Evolutionary conservation across 1,284 basidiomycete species (phyloP), one percentile per base, ranked within the genome.

Genomic region (Rhodotorula sp.): DNA sequence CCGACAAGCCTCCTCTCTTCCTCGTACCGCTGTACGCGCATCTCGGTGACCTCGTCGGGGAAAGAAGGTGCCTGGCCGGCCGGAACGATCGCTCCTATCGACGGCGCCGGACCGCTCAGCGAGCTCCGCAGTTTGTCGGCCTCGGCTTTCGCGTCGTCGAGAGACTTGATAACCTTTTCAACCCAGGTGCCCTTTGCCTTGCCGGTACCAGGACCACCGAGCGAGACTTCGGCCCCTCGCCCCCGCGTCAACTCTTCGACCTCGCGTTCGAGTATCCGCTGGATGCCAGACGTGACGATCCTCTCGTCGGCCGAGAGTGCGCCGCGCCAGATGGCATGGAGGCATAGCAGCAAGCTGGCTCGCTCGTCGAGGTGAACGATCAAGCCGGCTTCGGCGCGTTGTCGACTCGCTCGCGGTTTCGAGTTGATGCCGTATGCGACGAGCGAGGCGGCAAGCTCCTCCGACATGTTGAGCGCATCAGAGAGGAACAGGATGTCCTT

Each of bases 391-490:
- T 92, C 89, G 48, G 76, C 71, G 12, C 69, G 58, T 7, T 63
- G 61, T 20, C 42, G 42, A 12, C 64, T 68, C 29, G 60, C 53
- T 20, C 68, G 67, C 6, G 70, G 67, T 49, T 73, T 69, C 20
- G 68, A 82, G 5, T 84, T 77, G 80, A 87, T 87, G 57, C 89
- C 84, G 37, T 84, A 81, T 68, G 89, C 85, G 51, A 92, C 83
- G n/a, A 92, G 83, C 22, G 83, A 83, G 2, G 91, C 88, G 62
- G 87, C 81, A 79, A 89, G 87, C 75, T 87, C 86, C 81, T 93
- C 91, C 8, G 91, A 92, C 74, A 86, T 87, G 76, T 86, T 84
- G 66, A 93, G 86, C 68, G 90, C 86, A 77, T 89, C 86, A 0
- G 91, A 86, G 64, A 92, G 84, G 79, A 90, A 90, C 69, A 88